These are phyloP conservation scores for Sonneratia caseolaris DNA, from an alignment of 345 rosid genomes.

Conservation along the genomic window DNA sequence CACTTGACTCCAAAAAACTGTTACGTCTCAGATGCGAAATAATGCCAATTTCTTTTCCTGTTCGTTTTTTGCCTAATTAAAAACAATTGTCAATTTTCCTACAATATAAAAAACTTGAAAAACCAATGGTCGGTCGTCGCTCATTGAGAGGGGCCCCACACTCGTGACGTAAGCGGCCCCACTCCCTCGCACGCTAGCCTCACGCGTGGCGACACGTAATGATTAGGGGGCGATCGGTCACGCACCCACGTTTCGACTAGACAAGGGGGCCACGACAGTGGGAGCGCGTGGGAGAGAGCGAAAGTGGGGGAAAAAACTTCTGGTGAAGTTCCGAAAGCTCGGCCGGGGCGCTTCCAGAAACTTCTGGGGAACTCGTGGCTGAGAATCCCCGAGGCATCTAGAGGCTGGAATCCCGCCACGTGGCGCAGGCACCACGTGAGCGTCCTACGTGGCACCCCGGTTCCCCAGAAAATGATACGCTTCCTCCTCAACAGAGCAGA, in stretches of 20 bases:
- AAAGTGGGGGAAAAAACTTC: too few species aligned
- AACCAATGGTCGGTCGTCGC: neutral
- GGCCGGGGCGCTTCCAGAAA: constrained; percentile 51
- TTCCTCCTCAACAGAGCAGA: neutral
- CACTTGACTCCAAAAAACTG: neutral
- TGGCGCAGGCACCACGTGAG: constrained; percentile 22
- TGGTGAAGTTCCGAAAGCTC: too few species aligned
- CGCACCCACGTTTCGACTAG: neutral
- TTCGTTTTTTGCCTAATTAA: neutral
- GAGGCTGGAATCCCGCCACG: constrained; percentile 36
- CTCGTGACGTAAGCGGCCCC: neutral
- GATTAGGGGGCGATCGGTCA: neutral
- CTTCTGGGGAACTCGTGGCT: constrained; percentile 63
- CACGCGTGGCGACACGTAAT: neutral
- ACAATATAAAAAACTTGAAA: neutral
- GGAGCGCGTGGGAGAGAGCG: neutral
- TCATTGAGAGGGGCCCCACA: neutral
- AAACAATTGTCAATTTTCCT: neutral
- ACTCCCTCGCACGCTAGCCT: neutral
- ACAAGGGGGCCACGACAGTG: neutral
- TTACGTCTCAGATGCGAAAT: neutral
- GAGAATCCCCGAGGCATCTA: constrained; percentile 21
- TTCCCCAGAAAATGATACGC: constrained; percentile 53
- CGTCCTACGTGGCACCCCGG: constrained; percentile 52
- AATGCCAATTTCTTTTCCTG: neutral